Evolutionary conservation across 495 filamentous ascomycete genomes (phyloP).

Genomic region (Tuber umbilicatum): DNA sequence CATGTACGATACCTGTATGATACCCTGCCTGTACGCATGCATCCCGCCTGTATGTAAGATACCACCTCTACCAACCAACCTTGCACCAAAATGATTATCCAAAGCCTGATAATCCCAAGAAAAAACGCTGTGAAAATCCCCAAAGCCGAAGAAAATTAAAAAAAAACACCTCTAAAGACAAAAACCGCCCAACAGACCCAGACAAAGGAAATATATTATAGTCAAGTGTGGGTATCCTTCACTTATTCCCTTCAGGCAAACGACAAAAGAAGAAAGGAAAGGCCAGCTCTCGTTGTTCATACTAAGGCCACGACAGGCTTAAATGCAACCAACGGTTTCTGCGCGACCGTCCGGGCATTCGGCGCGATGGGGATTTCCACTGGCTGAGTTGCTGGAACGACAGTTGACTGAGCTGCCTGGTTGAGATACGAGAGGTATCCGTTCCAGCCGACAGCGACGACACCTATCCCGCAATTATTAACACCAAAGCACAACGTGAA

Average conservation of each 20-base stretch:
- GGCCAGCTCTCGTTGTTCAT: not conserved
- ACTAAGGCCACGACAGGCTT: not conserved
- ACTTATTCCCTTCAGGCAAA: conserved; percentile 3
- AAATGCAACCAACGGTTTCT: not conserved
- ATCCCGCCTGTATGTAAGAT: conserved; percentile 1
- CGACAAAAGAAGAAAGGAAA: not conserved
- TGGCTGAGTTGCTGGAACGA: not conserved
- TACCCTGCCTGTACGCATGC: not conserved
- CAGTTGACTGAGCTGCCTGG: conserved; percentile 30
- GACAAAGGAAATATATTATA: not conserved
- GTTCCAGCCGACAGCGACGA: conserved; percentile 77
- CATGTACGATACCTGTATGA: not conserved
- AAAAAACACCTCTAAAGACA: conserved; percentile 4
- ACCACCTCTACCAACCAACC: not conserved
- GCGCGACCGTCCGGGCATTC: not conserved
- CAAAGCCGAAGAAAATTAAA: not conserved
- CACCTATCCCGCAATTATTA: conserved; percentile 41
- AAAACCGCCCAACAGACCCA: conserved; percentile 1
- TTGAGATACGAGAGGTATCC: conserved; percentile 82
- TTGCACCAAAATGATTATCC: not conserved
- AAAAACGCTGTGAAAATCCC: not conserved
- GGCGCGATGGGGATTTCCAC: not conserved
- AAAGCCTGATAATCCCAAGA: not conserved
- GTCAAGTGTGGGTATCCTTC: not conserved
- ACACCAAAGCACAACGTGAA: not conserved